Base-by-base conservation (phyloP, 805 yeast species). In the Maudiozyma saulgeensis region DNA sequence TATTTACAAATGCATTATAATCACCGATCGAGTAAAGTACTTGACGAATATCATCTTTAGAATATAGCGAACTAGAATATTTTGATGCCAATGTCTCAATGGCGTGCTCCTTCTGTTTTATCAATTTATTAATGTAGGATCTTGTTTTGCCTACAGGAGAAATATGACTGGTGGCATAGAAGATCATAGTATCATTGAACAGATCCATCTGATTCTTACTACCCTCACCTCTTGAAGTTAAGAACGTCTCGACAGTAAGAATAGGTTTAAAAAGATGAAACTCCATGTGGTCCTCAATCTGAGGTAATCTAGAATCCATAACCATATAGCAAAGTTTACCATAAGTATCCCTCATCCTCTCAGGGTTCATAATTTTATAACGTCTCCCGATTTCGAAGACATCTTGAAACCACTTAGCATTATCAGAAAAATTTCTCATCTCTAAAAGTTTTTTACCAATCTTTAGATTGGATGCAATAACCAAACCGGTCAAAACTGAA, bases 301-400 rank as follows among this genome's bases (percentile, higher is more conserved):
- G 88, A 0, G 88, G 84, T 28, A 83, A 66, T 44, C 86, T 69
- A 2, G 93, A 85, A 64, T 85, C 95, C 93, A 86, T 85, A 37
- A 84, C 80, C 85, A 85, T 86, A 64, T 85, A 85, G 68, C 86
- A 82, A 50, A 86, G 68, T 58, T 85, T 84, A 43, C 95, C 95
- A 63, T 80, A 86, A 4, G 81, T 81, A 58, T 82, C 86, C 53
- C 89, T 74, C 86, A 86, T 81, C 57, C 79, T 75, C 56, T 85
- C 89, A 0, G 95, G 95, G 59, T 85, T 85, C 89, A 85, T 82
- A 57, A 86, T 81, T 61, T 85, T 85, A 68, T 85, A 85, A 42
- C 93, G 73, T 57, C 93, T 72, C 23, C 93, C 93, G 52, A 85
- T 79, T 66, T 85, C 93, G 62, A 85, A 85, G 7, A 85, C 70